Conservation (phyloP, 352 stramenopile genomes). For the Thalassiosira livingstoniorum region DNA sequence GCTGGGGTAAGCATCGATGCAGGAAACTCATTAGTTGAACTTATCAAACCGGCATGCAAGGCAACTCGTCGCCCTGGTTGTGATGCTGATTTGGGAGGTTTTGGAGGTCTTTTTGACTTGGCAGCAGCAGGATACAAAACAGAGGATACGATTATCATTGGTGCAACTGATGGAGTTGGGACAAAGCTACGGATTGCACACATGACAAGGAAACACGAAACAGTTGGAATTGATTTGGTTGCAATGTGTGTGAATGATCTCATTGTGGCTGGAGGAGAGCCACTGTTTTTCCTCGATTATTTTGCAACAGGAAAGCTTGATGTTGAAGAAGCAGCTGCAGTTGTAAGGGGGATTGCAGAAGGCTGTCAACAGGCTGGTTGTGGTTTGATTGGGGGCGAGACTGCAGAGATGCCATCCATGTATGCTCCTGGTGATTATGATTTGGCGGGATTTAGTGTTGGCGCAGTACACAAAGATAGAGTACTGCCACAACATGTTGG, state of each 20-base stretch:
- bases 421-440: constrained; percentile 98
- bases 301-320: constrained; percentile 98
- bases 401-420: constrained; percentile 99
- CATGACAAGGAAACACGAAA: constrained; percentile 92
- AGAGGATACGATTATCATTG: constrained; percentile 97
- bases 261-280: constrained; percentile 98
- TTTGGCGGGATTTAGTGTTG: constrained; percentile 97
- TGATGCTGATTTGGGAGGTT: constrained; percentile 96
- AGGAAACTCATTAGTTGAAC: constrained; percentile 94
- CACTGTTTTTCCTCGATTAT: constrained; percentile 99
- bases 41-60: constrained; percentile 99
- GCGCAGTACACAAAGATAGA: constrained; percentile 89
- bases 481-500: constrained; percentile 88
- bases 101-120: constrained; percentile 98
- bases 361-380: constrained; percentile 95
- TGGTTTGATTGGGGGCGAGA: constrained; percentile 96
- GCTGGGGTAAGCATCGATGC: constrained; percentile 98
- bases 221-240: constrained; percentile 97
- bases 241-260: constrained; percentile 99
- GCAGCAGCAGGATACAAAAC: constrained; percentile 94
- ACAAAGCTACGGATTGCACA: constrained; percentile 93
- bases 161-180: constrained; percentile 97
- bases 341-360: constrained; percentile 97
- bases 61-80: constrained; percentile 94
- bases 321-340: constrained; percentile 90